These are phyloP conservation scores for Colletotrichum lini DNA, from an alignment of 2,329 filamentous ascomycete species.

Conservation along the genomic window DNA sequence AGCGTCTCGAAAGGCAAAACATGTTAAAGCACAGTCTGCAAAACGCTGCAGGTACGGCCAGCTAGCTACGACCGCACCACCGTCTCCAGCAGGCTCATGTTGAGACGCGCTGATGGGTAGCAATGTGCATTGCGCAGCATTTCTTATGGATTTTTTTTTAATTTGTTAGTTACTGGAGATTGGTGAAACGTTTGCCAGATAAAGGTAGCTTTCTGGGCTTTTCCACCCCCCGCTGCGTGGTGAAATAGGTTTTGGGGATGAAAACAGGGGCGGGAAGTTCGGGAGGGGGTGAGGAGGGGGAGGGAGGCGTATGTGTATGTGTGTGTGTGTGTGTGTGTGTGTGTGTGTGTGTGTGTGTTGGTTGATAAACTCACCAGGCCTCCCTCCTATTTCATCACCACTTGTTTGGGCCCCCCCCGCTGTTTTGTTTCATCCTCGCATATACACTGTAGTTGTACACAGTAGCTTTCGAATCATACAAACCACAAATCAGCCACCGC, in stretches of 20 bases:
- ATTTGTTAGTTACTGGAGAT: neutral
- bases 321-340: conserved; percentile 10
- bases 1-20: no score
- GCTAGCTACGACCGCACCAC: no score
- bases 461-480: neutral
- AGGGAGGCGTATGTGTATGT: neutral
- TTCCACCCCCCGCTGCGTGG: conserved; percentile 15
- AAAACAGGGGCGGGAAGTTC: neutral
- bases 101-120: neutral
- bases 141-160: neutral
- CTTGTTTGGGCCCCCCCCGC: neutral
- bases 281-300: conserved; percentile 3
- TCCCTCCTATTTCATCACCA: neutral
- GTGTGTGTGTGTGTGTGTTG: no score
- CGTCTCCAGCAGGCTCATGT: neutral
- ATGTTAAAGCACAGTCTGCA: no score
- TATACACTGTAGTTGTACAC: no score
- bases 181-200: conserved; percentile 29
- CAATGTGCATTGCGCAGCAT: conserved; percentile 19
- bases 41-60: neutral
- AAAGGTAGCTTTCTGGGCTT: conserved; percentile 14
- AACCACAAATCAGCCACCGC: neutral
- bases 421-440: neutral
- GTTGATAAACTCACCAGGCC: conserved; percentile 28
- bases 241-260: neutral